Conservation (phyloP, 345 rosid genomes). For the Balakata baccata region DNA sequence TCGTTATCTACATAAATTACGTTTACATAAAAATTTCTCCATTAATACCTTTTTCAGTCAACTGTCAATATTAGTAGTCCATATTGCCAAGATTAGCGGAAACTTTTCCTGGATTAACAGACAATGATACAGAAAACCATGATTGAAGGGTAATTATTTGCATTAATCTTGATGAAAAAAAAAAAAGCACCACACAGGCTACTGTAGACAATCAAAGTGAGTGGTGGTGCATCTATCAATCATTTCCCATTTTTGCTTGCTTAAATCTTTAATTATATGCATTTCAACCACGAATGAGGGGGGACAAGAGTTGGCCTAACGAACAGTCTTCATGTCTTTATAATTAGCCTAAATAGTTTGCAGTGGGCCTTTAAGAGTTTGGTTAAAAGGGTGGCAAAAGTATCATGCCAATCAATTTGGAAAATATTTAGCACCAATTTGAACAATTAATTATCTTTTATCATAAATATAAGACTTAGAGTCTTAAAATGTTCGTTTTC, state of each 20-base stretch:
- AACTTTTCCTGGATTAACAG: constrained; percentile 23
- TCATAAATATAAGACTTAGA: no score
- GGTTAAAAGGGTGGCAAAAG: background rate
- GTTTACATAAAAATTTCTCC: no score
- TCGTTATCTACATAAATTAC: no score
- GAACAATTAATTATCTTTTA: background rate
- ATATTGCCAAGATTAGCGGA: constrained; percentile 33
- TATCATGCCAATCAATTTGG: background rate
- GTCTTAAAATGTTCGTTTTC: no score
- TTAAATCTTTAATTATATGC: constrained; percentile 6
- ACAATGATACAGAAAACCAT: constrained; percentile 21
- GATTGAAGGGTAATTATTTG: constrained; percentile 23
- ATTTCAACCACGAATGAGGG: constrained; percentile 16
- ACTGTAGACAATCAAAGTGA: constrained; percentile 19
- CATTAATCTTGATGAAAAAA: constrained; percentile 11
- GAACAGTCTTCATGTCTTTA: constrained; percentile 1
- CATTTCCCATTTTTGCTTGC: constrained; percentile 22
- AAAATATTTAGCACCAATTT: background rate
- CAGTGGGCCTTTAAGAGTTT: background rate
- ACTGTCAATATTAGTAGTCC: background rate
- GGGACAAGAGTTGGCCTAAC: constrained; percentile 9
- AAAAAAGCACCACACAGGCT: constrained; percentile 19
- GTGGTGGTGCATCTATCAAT: constrained; percentile 36
- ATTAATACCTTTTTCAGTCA: no score
- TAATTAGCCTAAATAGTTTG: background rate